Base-by-base conservation (phyloP, 768 basidiomycete species). In the Suillus lakei region DNA sequence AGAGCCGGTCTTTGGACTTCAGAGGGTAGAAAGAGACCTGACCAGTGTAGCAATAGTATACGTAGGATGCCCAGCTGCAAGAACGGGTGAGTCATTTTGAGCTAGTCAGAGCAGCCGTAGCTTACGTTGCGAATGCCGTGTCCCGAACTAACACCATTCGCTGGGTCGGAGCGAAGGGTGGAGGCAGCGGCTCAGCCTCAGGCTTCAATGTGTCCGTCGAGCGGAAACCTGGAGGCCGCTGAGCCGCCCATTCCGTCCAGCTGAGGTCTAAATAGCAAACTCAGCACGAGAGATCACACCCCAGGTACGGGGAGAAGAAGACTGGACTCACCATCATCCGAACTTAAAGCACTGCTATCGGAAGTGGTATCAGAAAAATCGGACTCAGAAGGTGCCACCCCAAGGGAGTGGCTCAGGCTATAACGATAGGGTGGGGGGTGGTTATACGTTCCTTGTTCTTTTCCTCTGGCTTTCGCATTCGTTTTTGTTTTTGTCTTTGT, bases 21-120 rank as follows among this genome's bases (percentile, higher is more conserved):
- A 75, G 46, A 23, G 70, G 65, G 18, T 62, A 50, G 60, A 76
- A 75, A 43, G 64, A 71, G 5, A 72, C 67, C 50, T 76, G 72
- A 0, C 76, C 76, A 1, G 74, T 77, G 64, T 75, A 75, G 34
- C 76, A 69, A 63, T 74, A 75, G 66, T 75, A 74, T 7, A 75
- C 54, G 62, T 75, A 74, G 28, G 76, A 51, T 30, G 61, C 43
- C 74, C 74, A 75, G 5, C 74, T 75, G n/a, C 38, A 51, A 58
- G 0, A 23, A 64, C 4, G 41, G 16, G 21, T 55, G 32, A 26
- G 34, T 10, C 5, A 50, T 59, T 10, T 16, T 41, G 13, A 12
- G 13, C 32, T 2, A 18, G 34, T 55, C n/a, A 60, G 23, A 68
- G 34, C n/a, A 26, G 23, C 8, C 15, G 7, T 44, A 16, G 60